A percentile compares a stretch with the other conserved stretches of the same genome.
Conservation (phyloP, 2,329 filamentous ascomycete species). For the Cyanodermella asteris region DNA sequence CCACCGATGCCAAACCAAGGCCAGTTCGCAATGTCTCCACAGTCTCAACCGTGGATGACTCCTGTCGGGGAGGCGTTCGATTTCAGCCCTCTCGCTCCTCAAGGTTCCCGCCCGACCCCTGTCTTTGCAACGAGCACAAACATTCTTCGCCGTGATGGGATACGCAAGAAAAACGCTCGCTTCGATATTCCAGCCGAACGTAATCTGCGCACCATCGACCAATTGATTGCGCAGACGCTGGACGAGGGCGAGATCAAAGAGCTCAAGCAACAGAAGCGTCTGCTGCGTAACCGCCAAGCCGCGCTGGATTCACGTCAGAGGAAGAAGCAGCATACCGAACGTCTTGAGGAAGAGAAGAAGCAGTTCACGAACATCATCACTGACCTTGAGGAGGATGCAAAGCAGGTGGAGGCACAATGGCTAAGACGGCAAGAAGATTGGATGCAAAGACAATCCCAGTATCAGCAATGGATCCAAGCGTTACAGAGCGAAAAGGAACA, state of each 20-base stretch:
- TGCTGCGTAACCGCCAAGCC: constrained; percentile 86
- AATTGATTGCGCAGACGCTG: constrained; percentile 67
- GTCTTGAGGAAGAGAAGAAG: constrained; percentile 94
- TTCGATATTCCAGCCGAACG: constrained; percentile 92
- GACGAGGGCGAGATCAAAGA: constrained; percentile 93
- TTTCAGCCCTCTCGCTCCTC: too few species aligned
- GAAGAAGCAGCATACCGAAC: constrained; percentile 95
- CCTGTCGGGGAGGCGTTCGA: too few species aligned
- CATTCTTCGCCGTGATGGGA: constrained; percentile 58
- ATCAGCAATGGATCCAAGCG: constrained; percentile 52
- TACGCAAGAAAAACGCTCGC: constrained; percentile 95
- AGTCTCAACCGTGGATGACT: too few species aligned
- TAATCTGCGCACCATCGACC: constrained; percentile 85
- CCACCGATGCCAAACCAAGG: too few species aligned
- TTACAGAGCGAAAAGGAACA: constrained; percentile 78
- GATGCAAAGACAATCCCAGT: constrained; percentile 50
- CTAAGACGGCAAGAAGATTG: constrained; percentile 38
- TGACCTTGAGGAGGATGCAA: constrained; percentile 55
- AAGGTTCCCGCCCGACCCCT: too few species aligned
- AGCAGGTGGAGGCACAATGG: constrained; percentile 32
- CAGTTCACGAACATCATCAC: constrained; percentile 55
- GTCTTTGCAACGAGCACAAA: too few species aligned
- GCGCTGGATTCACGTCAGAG: constrained; percentile 94
- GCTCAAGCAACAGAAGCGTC: constrained; percentile 90
- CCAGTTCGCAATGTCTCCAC: too few species aligned